These are phyloP conservation scores for Hydrangea macrophylla DNA, from an alignment of 148 eudicot species.

Conservation along the genomic window DNA sequence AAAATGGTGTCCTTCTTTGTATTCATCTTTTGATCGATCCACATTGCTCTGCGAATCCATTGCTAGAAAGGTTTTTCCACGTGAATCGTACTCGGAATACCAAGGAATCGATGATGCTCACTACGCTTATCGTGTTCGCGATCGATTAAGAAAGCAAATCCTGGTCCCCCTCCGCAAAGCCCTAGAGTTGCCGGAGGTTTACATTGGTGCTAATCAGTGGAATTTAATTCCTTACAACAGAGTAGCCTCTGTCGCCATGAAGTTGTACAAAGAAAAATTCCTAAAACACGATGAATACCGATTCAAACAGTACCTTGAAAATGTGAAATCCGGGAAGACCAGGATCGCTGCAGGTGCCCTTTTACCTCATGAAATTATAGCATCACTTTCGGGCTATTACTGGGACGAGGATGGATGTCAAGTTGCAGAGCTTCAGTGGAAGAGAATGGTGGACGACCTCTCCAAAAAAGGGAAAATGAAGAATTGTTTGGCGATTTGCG, in stretches of 20 bases:
- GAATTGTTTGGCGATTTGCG: slow-evolving; percentile 24
- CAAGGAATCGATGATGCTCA: slow-evolving; percentile 22
- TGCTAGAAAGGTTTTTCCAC: slow-evolving; percentile 23
- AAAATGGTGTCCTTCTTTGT: slow-evolving; percentile 33
- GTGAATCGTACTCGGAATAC: slow-evolving; percentile 18
- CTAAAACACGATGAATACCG: slow-evolving; percentile 21
- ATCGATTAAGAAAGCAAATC: slow-evolving; percentile 24
- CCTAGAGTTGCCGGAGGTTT: slow-evolving; percentile 28
- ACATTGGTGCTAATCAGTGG: slow-evolving; percentile 23
- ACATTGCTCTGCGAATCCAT: slow-evolving; percentile 26
- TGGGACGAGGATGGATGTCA: slow-evolving; percentile 8
- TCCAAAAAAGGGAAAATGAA: slow-evolving; percentile 21
- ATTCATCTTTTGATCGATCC: slow-evolving; percentile 22
- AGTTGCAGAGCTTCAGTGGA: slow-evolving; percentile 29
- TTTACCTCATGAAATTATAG: slow-evolving; percentile 26
- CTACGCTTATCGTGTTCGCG: slow-evolving; percentile 26
- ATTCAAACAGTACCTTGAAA: slow-evolving; percentile 14
- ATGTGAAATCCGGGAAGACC: slow-evolving; percentile 11
- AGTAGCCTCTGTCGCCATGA: slow-evolving; percentile 31
- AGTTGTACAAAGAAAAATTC: slow-evolving; percentile 18
- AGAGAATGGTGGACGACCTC: slow-evolving; percentile 27
- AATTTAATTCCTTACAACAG: slow-evolving; percentile 21
- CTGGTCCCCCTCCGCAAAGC: slow-evolving; percentile 23
- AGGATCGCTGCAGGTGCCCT: slow-evolving; percentile 22
- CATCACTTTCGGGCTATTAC: too few species aligned